phyloP scores from a whole-genome alignment of 495 filamentous ascomycete genomes.

The Glarea lozoyensis region DNA sequence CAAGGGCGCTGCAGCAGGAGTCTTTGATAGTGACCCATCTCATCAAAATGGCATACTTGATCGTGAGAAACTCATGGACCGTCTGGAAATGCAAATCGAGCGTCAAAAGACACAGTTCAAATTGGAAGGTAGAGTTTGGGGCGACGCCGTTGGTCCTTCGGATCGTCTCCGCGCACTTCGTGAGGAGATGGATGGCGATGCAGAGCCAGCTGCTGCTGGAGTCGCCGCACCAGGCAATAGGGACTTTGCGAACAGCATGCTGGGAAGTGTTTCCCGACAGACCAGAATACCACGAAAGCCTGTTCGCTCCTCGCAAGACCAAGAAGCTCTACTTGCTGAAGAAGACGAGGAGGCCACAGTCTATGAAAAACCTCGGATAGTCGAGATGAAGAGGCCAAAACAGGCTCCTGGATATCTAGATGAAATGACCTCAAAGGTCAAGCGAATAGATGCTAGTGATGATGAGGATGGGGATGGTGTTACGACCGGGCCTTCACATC shows the following conservation, averaged over 20 bases:
- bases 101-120: conserved; percentile 97
- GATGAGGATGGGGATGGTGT: conserved; percentile 64
- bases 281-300: conserved; percentile 53
- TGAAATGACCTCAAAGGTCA: conserved; percentile 71
- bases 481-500: conserved; percentile 70
- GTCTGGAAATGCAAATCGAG: conserved; percentile 89
- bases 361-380: conserved; percentile 57
- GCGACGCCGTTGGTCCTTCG: conserved; percentile 71
- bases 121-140: conserved; percentile 91
- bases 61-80: conserved; percentile 81
- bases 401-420: conserved; percentile 67
- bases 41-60: conserved; percentile 91
- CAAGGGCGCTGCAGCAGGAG: conserved; percentile 48
- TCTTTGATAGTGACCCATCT: conserved; percentile 54
- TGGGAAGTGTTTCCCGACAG: conserved; percentile 54
- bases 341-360: conserved; percentile 38
- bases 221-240: conserved; percentile 26
- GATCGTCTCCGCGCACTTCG: conserved; percentile 86
- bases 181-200: conserved; percentile 80
- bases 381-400: conserved; percentile 63
- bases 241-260: conserved; percentile 42
- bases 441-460: conserved; percentile 60
- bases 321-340: conserved; percentile 32
- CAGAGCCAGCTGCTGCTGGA: conserved; percentile 25
- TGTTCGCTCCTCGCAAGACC: conserved; percentile 30